Evolutionary conservation across 768 basidiomycete genomes (phyloP), one percentile per base, ranked within the genome.

Genomic region (Mycena sanguinolenta): DNA sequence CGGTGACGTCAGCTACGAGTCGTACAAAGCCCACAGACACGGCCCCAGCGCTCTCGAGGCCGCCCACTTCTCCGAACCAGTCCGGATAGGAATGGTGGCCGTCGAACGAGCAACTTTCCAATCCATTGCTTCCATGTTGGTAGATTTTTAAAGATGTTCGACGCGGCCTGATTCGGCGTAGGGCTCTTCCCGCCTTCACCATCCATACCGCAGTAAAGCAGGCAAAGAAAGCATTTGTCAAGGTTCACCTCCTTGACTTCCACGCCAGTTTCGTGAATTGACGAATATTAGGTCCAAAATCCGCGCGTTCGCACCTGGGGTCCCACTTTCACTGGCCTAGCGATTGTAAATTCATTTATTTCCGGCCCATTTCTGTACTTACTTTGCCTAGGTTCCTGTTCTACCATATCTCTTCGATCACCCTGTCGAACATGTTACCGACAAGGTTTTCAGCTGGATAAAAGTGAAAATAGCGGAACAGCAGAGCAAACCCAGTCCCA

Each of bases 131-230:
- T 94, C 92, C 46, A 94, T 95, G 93, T 92, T 77, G 57, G 90
- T 82, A 55, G 65, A 65, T 53, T 63, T 67, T 52, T 60, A 7
- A 19, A 44, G 2, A n/a, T 23, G 0, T 5, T 21, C 49, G 19
- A 16, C 30, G 3, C 32, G 32, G 19, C 9, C 62, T 72, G 12
- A 72, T 57, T 28, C 19, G 13, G 6, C 65, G 70, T 27, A 94
- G 93, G 93, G 93, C 90, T 6, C 86, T 95, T 23, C 93, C 94
- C 2, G 94, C 94, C 0, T 86, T 96, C 66, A 96, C 94, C 1
- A 95, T 96, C 63, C 94, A 96, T 77, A 92, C 92, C 2, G 88
- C 92, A 7, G 94, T 95, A 54, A 88, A 86, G 32, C 91, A 94
- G 75, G 87, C 92, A 2, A 90, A 90, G 75, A 90, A 89, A 66